Evolutionary conservation across 1,284 basidiomycete species (phyloP), one percentile per base, ranked within the genome.

Genomic region (Fistulina hepatica): DNA sequence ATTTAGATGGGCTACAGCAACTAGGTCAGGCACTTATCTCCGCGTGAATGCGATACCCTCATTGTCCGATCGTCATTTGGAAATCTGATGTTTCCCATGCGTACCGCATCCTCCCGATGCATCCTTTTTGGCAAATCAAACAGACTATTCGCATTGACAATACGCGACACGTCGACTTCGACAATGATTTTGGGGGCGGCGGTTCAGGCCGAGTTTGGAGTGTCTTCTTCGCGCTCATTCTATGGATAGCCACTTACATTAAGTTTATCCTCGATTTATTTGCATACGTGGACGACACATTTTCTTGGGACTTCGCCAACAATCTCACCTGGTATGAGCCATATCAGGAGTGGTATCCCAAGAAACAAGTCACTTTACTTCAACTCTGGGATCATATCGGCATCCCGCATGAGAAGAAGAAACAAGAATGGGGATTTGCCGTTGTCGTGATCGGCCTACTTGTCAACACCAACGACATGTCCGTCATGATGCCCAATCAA

Each of bases 11-110:
- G 12, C 41, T 54, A 28, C 47, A 44, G 15, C 17, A 45, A 27
- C 45, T 51, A 21, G 45, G 46, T 6, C 22, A 40, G 22, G 24
- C 36, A 9, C 39, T 52, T 20, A 23, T 45, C 25, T 34, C 33
- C 16, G 35, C 33, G 28, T 19, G 28, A 8, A 8, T 9, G 9
- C 10, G 9, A 8, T 16, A 31, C 13, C 15, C 15, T 13, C 24
- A 52, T n/a, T 36, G 44, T 1, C 10, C 13, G 15, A 21, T 56
- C 16, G 34, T 32, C 30, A 40, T 58, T 3, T 59, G 46, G 42
- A 61, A 59, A 41, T 55, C 53, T 5, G 57, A 61, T 39, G 51
- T 60, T 20, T 40, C 51, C 6, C 34, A 44, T 5, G 59, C 60
- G 2, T 63, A 53, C 40, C 48, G 51, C 11, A 45, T 43, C 4